phyloP scores from a whole-genome alignment of 164 flowering plant genomes.

The Chimonanthus praecox region DNA sequence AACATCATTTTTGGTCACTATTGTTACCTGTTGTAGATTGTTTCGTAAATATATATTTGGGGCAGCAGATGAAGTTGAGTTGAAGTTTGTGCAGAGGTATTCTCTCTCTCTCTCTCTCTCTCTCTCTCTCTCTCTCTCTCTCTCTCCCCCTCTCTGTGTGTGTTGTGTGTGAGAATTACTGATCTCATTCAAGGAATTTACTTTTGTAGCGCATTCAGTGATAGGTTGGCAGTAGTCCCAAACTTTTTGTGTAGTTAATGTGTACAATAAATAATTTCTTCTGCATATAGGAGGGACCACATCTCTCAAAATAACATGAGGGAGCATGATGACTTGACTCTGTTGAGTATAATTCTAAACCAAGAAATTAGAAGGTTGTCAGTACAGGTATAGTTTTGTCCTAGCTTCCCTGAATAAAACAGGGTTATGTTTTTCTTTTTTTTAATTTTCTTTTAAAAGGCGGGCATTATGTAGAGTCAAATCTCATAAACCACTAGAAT shows the following conservation, averaged over 20 bases:
- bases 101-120: neutral
- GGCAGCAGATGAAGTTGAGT: constrained; percentile 85
- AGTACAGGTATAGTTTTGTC: constrained; percentile 52
- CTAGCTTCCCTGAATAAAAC: neutral
- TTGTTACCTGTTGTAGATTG: constrained; percentile 34
- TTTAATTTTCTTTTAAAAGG: too few species aligned
- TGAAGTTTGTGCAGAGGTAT: constrained; percentile 90
- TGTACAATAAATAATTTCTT: neutral
- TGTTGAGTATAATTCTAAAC: constrained; percentile 72
- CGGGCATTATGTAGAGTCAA: too few species aligned
- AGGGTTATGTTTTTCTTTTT: too few species aligned
- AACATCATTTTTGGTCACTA: neutral
- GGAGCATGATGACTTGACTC: constrained; percentile 76
- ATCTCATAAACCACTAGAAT: too few species aligned
- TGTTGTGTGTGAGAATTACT: too few species aligned
- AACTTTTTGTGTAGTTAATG: neutral
- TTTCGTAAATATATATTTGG: constrained; percentile 90
- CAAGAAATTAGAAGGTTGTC: constrained; percentile 89
- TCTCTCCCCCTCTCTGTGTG: neutral
- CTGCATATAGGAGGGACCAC: too few species aligned
- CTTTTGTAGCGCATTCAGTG: neutral
- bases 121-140: constrained; percentile 8
- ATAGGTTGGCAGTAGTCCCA: neutral
- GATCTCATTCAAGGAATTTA: neutral
- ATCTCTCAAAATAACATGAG: constrained; percentile 43